These are phyloP conservation scores for Firmiana major DNA, from an alignment of 345 rosid genomes.

Conservation along the genomic window DNA sequence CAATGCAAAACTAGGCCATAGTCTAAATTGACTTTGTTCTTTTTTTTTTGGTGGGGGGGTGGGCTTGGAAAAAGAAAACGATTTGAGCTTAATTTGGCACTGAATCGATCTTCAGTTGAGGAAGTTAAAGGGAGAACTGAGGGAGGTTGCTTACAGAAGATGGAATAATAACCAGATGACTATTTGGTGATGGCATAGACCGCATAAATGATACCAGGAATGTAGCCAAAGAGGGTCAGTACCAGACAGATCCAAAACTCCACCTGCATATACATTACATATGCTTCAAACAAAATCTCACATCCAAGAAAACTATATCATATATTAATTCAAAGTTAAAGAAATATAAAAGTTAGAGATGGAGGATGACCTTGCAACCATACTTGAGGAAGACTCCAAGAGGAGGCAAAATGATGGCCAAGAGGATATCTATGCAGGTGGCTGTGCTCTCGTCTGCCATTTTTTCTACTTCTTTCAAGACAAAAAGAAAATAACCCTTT, in stretches of 20 bases:
- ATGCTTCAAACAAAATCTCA: not conserved
- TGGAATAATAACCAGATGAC: not conserved
- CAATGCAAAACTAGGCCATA: no score
- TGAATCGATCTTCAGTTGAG: not conserved
- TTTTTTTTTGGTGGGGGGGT: no score
- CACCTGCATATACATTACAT: constrained; percentile 21
- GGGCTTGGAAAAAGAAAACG: not conserved
- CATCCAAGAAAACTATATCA: not conserved
- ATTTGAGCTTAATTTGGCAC: not conserved
- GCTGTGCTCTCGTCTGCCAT: constrained; percentile 26
- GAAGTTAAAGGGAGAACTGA: not conserved
- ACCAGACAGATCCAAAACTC: constrained; percentile 51
- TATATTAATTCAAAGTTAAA: not conserved
- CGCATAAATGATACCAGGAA: constrained; percentile 49
- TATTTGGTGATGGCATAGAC: constrained; percentile 41
- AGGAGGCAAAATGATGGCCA: constrained; percentile 48
- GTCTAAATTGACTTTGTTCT: no score
- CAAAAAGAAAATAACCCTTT: not conserved
- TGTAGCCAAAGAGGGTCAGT: constrained; percentile 34
- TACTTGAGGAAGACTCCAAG: constrained; percentile 51
- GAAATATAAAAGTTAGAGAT: not conserved
- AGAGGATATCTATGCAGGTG: constrained; percentile 34
- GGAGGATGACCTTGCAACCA: constrained; percentile 34
- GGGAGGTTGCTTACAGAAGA: not conserved
- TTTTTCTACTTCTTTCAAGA: not conserved